A percentile compares a stretch with the other conserved stretches of the same genome.
These are phyloP conservation scores for Trichoderma koningiopsis DNA, from an alignment of 2,329 filamentous ascomycete species.

Conservation along the genomic window DNA sequence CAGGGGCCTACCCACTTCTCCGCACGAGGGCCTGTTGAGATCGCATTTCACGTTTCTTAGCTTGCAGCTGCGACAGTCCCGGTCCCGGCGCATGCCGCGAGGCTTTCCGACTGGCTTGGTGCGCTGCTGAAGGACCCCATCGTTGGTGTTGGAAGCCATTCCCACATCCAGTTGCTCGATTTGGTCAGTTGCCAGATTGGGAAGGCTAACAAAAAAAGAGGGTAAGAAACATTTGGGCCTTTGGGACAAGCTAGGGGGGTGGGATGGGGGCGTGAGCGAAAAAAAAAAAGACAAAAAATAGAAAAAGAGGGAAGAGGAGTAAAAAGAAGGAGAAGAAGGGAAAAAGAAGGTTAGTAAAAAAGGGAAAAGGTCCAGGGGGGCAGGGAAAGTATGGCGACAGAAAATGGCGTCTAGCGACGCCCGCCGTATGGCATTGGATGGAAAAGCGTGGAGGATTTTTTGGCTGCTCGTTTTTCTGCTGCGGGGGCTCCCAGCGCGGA, in stretches of 20 bases:
- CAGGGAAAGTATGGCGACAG: not conserved
- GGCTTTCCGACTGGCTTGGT: constrained; percentile 33
- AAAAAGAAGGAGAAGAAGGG: not conserved
- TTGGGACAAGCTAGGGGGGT: not conserved
- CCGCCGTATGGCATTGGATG: not conserved
- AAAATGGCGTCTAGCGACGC: not conserved
- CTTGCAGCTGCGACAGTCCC: constrained; percentile 36
- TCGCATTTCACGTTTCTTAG: constrained; percentile 34
- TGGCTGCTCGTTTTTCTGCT: not conserved
- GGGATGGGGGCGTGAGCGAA: not conserved
- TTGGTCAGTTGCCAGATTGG: constrained; percentile 9
- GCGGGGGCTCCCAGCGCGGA: constrained; percentile 14
- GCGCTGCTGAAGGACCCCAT: constrained; percentile 15
- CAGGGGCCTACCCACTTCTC: constrained; percentile 24
- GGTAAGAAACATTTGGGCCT: not conserved
- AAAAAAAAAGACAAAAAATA: not conserved
- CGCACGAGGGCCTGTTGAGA: constrained; percentile 35
- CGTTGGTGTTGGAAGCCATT: constrained; percentile 23
- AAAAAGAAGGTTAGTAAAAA: not conserved
- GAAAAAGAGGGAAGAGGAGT: not conserved
- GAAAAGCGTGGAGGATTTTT: not conserved
- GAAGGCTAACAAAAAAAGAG: constrained; percentile 12
- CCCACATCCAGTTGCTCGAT: constrained; percentile 7
- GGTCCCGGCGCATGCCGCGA: constrained; percentile 36
- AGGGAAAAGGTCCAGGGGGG: not conserved